phyloP scores from a whole-genome alignment of 2,329 filamentous ascomycete species.

The Ceratocystis albifundus region DNA sequence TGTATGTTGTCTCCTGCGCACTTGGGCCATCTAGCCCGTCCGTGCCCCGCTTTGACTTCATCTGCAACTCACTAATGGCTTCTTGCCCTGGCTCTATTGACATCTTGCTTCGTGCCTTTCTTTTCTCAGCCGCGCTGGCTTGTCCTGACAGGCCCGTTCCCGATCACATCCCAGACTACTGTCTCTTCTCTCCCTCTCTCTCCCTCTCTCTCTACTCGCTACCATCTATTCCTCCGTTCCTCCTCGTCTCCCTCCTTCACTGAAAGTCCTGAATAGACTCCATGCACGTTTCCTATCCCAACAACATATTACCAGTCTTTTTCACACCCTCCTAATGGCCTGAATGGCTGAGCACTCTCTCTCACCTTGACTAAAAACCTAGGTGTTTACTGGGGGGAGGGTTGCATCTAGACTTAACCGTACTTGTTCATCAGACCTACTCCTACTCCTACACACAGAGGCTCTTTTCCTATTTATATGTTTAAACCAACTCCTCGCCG shows the following conservation, averaged over 20 bases:
- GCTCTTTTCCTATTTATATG: slow-evolving; percentile 12
- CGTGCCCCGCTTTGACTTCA: slow-evolving; percentile 12
- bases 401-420: slow-evolving; percentile 11
- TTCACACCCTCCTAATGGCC: not conserved
- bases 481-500: slow-evolving; percentile 6
- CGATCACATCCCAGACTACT: not conserved
- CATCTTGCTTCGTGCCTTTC: not conserved
- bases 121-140: slow-evolving; percentile 7
- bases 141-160: not conserved
- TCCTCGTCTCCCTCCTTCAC: not conserved
- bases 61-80: not conserved
- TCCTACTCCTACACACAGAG: not conserved
- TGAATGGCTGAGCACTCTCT: slow-evolving; percentile 7
- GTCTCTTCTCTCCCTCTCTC: not conserved
- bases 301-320: not conserved
- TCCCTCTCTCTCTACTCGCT: not conserved
- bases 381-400: slow-evolving; percentile 7
- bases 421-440: slow-evolving; percentile 10
- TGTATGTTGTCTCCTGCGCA: not conserved
- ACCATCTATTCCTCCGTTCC: not conserved
- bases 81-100: not conserved
- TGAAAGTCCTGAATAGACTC: not conserved
- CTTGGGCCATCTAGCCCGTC: slow-evolving; percentile 6
- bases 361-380: not conserved
- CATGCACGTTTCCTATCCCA: slow-evolving; percentile 1